Percentiles rank a stretch among this genome's conserved stretches.
phyloP scores from a whole-genome alignment of 2,329 filamentous ascomycete species.

The Pseudogymnoascus sp. region DNA sequence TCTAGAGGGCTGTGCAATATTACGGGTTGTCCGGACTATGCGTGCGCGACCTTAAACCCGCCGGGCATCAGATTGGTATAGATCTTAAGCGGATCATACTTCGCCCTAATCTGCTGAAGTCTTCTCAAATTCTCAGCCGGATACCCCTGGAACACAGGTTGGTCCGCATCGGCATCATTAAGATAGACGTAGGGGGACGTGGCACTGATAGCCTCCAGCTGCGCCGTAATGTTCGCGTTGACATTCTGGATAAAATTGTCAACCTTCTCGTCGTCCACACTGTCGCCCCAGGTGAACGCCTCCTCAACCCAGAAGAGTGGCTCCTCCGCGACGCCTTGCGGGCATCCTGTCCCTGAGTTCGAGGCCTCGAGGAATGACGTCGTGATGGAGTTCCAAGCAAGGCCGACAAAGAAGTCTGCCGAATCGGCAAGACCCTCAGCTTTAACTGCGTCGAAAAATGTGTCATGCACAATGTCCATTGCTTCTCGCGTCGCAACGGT shows the following conservation, averaged over 20 bases:
- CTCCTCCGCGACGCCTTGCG: constrained; percentile 15
- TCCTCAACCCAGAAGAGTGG: constrained; percentile 17
- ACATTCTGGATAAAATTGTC: constrained; percentile 12
- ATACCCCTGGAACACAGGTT: constrained; percentile 25
- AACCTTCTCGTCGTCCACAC: constrained; percentile 11
- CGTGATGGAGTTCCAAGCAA: constrained; percentile 16
- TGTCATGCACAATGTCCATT: constrained; percentile 17
- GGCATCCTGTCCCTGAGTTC: constrained; percentile 13
- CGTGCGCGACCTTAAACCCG: constrained; percentile 15
- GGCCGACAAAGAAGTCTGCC: constrained; percentile 12
- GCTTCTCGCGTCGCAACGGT: constrained; percentile 13
- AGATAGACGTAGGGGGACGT: constrained; percentile 16
- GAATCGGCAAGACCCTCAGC: constrained; percentile 4
- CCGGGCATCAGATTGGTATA: constrained; percentile 23
- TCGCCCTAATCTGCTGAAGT: constrained; percentile 25
- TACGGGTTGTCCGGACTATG: background rate
- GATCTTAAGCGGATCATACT: constrained; percentile 28
- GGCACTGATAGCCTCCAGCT: constrained; percentile 12
- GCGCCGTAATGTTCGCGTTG: constrained; percentile 15
- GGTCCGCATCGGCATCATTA: constrained; percentile 17
- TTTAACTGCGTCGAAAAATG: constrained; percentile 15
- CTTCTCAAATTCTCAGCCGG: constrained; percentile 28
- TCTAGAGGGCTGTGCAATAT: no score
- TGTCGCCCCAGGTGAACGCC: constrained; percentile 14
- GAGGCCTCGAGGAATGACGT: constrained; percentile 13